Percentiles rank a stretch among this genome's conserved stretches.
phyloP scores from a whole-genome alignment of 371 early-diverging fungal genomes.

The Mucor racemosus region DNA sequence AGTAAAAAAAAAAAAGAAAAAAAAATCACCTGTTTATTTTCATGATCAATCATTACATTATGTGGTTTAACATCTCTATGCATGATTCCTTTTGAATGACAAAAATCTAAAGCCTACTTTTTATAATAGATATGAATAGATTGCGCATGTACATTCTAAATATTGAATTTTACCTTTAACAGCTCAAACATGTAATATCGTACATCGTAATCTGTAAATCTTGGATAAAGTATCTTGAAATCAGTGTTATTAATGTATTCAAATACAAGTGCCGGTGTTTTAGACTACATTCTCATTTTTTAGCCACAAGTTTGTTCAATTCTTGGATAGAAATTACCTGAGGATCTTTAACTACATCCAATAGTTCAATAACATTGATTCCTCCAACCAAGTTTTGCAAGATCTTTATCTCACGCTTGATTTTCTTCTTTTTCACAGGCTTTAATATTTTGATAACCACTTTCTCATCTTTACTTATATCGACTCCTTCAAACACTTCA shows the following conservation, averaged over 20 bases:
- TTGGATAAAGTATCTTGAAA: constrained; percentile 73
- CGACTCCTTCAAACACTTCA: constrained; percentile 98
- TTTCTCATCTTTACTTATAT: constrained; percentile 72
- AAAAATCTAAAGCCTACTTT: constrained; percentile 87
- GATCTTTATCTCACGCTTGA: constrained; percentile 99
- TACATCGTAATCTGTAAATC: constrained; percentile 92
- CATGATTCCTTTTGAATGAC: constrained; percentile 99
- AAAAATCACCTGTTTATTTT: constrained; percentile 76
- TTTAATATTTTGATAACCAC: constrained; percentile 99
- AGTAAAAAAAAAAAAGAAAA: not conserved
- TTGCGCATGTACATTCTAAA: not conserved
- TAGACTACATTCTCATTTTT: constrained; percentile 54
- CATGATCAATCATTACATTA: constrained; percentile 99
- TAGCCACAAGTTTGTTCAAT: no score
- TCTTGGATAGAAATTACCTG: constrained; percentile 51
- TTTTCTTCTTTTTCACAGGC: constrained; percentile 99
- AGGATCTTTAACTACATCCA: constrained; percentile 97
- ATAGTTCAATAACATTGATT: constrained; percentile 92
- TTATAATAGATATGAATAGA: not conserved
- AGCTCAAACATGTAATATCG: constrained; percentile 97
- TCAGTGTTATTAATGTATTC: constrained; percentile 91
- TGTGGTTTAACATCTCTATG: constrained; percentile 99
- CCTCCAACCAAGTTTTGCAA: constrained; percentile 96
- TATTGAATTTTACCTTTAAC: constrained; percentile 53
- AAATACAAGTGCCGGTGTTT: constrained; percentile 96